Conservation (phyloP, 495 filamentous ascomycete species). For the Neohortaea acidophila region DNA sequence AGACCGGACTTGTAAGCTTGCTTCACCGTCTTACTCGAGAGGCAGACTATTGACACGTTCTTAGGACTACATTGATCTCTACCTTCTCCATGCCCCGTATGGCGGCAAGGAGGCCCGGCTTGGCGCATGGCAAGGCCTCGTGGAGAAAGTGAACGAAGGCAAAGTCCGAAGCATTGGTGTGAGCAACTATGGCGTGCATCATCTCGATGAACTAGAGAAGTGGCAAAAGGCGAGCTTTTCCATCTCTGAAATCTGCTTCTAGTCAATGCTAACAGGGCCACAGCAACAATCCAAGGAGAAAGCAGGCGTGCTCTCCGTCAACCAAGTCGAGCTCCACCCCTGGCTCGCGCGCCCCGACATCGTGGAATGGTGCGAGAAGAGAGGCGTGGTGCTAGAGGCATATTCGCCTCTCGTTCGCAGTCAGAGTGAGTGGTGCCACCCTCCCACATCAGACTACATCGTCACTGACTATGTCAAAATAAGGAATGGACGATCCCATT, state of each 20-base stretch:
- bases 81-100: slow-evolving; percentile 45
- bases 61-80: slow-evolving; percentile 43
- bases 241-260: not conserved
- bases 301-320: slow-evolving; percentile 63
- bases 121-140: slow-evolving; percentile 49
- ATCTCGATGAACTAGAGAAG: slow-evolving; percentile 56
- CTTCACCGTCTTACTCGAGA: not conserved
- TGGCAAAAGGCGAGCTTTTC: slow-evolving; percentile 41
- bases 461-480: too few species aligned
- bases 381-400: slow-evolving; percentile 29
- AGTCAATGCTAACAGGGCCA: not conserved
- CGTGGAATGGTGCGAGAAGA: slow-evolving; percentile 41
- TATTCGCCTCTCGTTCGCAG: slow-evolving; percentile 66
- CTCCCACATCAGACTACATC: too few species aligned
- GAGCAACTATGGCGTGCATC: slow-evolving; percentile 52
- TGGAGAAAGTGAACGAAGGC: slow-evolving; percentile 46
- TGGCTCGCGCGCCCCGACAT: slow-evolving; percentile 70
- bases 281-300: slow-evolving; percentile 42
- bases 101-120: slow-evolving; percentile 41
- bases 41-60: not conserved
- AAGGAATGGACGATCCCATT: slow-evolving; percentile 49
- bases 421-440: too few species aligned
- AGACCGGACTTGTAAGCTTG: slow-evolving; percentile 24
- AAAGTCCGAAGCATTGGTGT: slow-evolving; percentile 52
- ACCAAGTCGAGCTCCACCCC: slow-evolving; percentile 82